phyloP scores from a whole-genome alignment of 2,329 filamentous ascomycete species.

The Bipolaris zeicola region DNA sequence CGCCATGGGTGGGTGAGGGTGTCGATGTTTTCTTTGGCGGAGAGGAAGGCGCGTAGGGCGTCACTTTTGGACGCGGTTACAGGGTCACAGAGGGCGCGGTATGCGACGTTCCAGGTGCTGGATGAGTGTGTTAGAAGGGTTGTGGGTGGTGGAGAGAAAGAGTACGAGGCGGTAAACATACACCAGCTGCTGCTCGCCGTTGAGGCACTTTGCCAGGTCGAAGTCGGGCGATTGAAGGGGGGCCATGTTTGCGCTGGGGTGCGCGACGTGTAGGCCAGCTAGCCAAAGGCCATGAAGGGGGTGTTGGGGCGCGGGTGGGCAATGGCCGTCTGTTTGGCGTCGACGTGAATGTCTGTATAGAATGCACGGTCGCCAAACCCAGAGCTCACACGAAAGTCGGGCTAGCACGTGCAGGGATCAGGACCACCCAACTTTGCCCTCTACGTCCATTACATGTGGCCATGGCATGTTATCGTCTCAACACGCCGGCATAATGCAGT shows the following conservation, averaged over 20 bases:
- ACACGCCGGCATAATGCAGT: background rate
- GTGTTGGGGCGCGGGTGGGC: conserved; percentile 19
- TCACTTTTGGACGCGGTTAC: conserved; percentile 49
- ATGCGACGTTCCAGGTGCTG: conserved; percentile 66
- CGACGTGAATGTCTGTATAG: background rate
- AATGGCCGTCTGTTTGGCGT: conserved; percentile 31
- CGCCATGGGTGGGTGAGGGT: conserved; percentile 72
- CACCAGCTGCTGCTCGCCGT: conserved; percentile 79
- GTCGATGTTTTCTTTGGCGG: conserved; percentile 69
- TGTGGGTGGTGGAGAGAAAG: background rate
- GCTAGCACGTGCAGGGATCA: conserved; percentile 20
- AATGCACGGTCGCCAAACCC: conserved; percentile 23
- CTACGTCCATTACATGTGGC: background rate
- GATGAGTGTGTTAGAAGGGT: conserved; percentile 50
- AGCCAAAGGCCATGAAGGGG: conserved; percentile 44
- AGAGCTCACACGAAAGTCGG: conserved; percentile 24
- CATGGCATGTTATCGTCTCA: background rate
- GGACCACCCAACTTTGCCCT: conserved; percentile 8
- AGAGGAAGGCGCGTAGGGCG: conserved; percentile 69
- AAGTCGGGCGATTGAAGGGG: conserved; percentile 57
- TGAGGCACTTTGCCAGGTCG: conserved; percentile 82
- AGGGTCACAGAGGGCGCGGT: conserved; percentile 59
- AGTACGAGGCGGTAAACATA: conserved; percentile 56
- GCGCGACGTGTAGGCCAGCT: conserved; percentile 35
- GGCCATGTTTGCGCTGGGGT: conserved; percentile 47